phyloP scores from a whole-genome alignment of 441 rosid genomes.

The Euphorbia corollata region DNA sequence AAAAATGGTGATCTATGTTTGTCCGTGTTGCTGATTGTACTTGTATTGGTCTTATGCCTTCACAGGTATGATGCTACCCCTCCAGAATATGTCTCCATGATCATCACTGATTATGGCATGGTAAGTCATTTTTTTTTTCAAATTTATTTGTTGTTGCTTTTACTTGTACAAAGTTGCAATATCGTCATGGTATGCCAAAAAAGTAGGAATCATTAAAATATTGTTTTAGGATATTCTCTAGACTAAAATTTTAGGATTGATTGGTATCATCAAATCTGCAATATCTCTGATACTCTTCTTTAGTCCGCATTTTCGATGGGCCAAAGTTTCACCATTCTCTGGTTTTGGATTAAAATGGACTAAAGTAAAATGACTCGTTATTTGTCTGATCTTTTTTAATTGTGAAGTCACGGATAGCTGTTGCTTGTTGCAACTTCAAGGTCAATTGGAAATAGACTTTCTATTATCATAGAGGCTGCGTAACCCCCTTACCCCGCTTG shows the following conservation, averaged over 20 bases:
- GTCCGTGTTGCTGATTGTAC: not conserved
- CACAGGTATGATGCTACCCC: constrained; percentile 91
- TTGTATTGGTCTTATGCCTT: constrained; percentile 17
- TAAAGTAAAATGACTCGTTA: no score
- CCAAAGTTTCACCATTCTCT: no score
- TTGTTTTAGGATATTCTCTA: not conserved
- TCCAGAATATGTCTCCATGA: constrained; percentile 79
- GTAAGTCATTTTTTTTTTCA: constrained; percentile 34
- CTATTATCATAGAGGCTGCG: no score
- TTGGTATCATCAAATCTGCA: not conserved
- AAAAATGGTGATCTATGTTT: not conserved
- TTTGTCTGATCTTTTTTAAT: no score
- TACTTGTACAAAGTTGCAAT: not conserved
- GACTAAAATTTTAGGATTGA: not conserved
- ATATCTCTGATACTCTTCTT: not conserved
- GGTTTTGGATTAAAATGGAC: no score
- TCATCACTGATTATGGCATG: constrained; percentile 95
- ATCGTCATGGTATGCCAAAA: not conserved
- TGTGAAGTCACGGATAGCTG: no score
- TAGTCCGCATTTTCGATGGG: not conserved
- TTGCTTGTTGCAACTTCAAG: no score
- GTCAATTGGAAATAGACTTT: no score
- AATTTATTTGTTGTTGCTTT: not conserved
- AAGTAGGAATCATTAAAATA: not conserved
- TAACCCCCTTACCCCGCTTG: no score